Percentiles rank a stretch among this genome's conserved stretches.
Conservation (phyloP, 139 green algal species). For the Protoeuglena noctilucae region DNA sequence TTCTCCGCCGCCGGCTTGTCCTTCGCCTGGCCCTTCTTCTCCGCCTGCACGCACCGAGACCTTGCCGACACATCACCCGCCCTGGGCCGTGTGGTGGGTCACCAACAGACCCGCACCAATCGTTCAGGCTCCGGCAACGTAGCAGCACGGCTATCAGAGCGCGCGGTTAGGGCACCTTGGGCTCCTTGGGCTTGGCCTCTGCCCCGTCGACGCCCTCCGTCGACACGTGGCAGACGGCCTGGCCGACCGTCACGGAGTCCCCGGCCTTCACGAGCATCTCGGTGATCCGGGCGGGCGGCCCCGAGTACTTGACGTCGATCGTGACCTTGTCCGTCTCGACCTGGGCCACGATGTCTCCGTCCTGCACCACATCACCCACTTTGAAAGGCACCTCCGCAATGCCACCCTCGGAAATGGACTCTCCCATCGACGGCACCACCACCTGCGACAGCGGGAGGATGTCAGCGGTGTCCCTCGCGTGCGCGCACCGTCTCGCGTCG, state of each 20-base stretch:
- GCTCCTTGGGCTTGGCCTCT: conserved; percentile 8
- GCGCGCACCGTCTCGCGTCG: too few relatives aligned
- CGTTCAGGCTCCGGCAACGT: too few relatives aligned
- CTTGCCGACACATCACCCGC: too few relatives aligned
- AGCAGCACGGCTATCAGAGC: too few relatives aligned
- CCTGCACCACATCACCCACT: conserved; percentile 53
- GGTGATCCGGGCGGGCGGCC: conserved; percentile 30
- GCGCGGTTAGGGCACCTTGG: too few relatives aligned
- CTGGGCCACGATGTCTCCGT: conserved; percentile 89
- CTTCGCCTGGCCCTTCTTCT: too few relatives aligned
- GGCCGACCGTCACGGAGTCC: conserved; percentile 75
- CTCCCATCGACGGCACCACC: conserved; percentile 75
- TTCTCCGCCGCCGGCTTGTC: not conserved
- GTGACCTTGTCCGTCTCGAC: conserved; percentile 96
- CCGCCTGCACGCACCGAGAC: too few relatives aligned
- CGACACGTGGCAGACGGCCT: conserved; percentile 55
- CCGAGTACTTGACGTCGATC: conserved; percentile 71
- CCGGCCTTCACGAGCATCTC: conserved; percentile 47
- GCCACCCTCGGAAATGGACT: conserved; percentile 82
- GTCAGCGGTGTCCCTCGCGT: too few relatives aligned
- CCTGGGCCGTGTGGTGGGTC: too few relatives aligned
- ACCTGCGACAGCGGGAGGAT: too few relatives aligned
- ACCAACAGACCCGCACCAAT: too few relatives aligned
- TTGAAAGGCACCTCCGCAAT: conserved; percentile 46
- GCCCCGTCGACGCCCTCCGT: conserved; percentile 23